A percentile compares a stretch with the other conserved stretches of the same genome.
Conservation (phyloP, 345 rosid species). For the Euphorbia lathyris region DNA sequence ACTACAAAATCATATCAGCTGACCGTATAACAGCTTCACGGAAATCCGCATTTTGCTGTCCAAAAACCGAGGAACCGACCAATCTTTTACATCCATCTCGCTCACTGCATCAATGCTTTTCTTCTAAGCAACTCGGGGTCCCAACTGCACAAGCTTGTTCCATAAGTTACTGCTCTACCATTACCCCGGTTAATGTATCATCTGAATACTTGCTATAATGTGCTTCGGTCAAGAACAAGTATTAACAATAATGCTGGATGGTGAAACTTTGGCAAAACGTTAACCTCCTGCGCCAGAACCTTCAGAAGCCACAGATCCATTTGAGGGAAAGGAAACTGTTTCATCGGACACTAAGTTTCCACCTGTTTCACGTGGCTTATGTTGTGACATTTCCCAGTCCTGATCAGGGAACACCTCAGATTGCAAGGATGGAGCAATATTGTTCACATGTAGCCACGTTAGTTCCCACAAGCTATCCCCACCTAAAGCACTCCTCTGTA, state of each 20-base stretch:
- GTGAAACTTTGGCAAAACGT: not conserved
- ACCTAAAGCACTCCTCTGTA: constrained; percentile 81
- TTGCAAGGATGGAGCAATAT: constrained; percentile 72
- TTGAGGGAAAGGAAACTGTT: constrained; percentile 34
- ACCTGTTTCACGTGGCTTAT: constrained; percentile 21
- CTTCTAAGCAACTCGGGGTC: constrained; percentile 7
- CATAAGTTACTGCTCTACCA: constrained; percentile 4
- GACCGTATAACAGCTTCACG: constrained; percentile 13
- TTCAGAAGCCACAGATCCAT: constrained; percentile 40
- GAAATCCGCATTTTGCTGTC: constrained; percentile 11
- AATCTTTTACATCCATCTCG: constrained; percentile 6
- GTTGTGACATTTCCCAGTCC: constrained; percentile 37
- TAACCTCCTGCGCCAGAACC: constrained; percentile 33
- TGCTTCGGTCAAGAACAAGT: constrained; percentile 3
- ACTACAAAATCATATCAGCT: constrained; percentile 1
- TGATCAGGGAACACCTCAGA: constrained; percentile 85
- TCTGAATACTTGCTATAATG: not conserved
- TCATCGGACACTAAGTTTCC: constrained; percentile 35
- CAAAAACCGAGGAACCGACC: not conserved
- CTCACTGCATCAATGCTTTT: not conserved
- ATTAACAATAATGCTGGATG: constrained; percentile 13
- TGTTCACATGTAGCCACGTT: constrained; percentile 94
- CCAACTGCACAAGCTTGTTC: not conserved
- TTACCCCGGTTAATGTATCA: constrained; percentile 3
- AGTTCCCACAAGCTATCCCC: constrained; percentile 98